Evolutionary conservation across 1,284 basidiomycete genomes (phyloP).

Genomic region (Pulveroboletus sp.): DNA sequence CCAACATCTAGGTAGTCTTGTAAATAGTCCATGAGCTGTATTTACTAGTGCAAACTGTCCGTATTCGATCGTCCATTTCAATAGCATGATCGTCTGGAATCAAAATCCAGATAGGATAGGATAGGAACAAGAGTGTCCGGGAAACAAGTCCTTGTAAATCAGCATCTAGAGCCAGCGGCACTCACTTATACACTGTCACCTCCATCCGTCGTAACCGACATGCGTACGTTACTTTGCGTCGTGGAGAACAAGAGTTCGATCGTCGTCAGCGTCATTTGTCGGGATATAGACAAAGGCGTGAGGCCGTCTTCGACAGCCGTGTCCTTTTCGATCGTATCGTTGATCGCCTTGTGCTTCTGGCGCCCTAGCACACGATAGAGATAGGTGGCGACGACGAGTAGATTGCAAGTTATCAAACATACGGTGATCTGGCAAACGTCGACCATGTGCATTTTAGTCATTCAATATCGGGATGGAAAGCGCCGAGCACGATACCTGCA

Average conservation of each 20-base stretch:
- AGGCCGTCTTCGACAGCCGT: background rate
- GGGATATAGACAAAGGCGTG: background rate
- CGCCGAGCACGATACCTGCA: slow-evolving; percentile 15
- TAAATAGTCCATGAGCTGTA: background rate
- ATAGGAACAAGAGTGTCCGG: background rate
- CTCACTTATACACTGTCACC: background rate
- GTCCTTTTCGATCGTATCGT: background rate
- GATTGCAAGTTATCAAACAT: slow-evolving; percentile 21
- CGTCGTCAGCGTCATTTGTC: slow-evolving; percentile 20
- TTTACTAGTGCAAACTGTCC: background rate
- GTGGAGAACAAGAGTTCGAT: slow-evolving; percentile 10
- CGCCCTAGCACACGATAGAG: slow-evolving; percentile 18
- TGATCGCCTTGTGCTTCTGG: background rate
- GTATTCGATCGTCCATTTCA: background rate
- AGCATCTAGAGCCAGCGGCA: background rate
- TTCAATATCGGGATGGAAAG: background rate
- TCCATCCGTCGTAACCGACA: background rate
- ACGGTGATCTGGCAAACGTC: slow-evolving; percentile 12
- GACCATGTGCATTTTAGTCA: background rate
- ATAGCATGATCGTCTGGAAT: background rate
- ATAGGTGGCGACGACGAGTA: slow-evolving; percentile 23
- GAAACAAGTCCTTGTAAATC: background rate
- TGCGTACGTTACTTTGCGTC: background rate
- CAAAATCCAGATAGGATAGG: background rate
- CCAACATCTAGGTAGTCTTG: background rate